Evolutionary conservation across 2,329 filamentous ascomycete species (phyloP).

Genomic region (Penicillium sp.): DNA sequence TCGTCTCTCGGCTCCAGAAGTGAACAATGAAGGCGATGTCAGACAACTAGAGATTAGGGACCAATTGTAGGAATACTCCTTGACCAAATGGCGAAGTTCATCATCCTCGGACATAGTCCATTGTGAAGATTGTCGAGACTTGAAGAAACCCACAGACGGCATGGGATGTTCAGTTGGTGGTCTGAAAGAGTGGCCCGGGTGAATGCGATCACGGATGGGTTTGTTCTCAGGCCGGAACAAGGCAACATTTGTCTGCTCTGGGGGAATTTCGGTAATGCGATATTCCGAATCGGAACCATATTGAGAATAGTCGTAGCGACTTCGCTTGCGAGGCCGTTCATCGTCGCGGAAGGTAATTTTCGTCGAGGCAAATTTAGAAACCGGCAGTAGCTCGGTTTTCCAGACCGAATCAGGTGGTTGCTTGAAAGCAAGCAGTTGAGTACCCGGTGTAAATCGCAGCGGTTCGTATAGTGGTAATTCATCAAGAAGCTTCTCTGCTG

Average conservation of each 20-base stretch:
- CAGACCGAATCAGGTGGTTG: conserved; percentile 69
- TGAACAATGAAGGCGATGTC: conserved; percentile 70
- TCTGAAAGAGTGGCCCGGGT: conserved; percentile 88
- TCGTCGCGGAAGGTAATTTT: conserved; percentile 70
- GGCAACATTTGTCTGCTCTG: conserved; percentile 75
- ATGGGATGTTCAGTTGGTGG: conserved; percentile 89
- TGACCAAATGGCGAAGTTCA: conserved; percentile 78
- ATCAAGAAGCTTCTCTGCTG: conserved; percentile 72
- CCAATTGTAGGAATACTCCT: conserved; percentile 97
- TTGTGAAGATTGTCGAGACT: conserved; percentile 80
- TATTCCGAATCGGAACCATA: conserved; percentile 67
- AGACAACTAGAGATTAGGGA: conserved; percentile 85
- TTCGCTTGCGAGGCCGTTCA: conserved; percentile 70
- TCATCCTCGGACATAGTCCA: conserved; percentile 92
- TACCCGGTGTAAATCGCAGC: conserved; percentile 55
- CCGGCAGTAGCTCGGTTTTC: conserved; percentile 74
- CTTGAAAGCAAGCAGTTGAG: conserved; percentile 59
- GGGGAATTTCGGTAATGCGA: conserved; percentile 54
- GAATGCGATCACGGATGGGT: conserved; percentile 81
- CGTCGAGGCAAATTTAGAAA: conserved; percentile 84
- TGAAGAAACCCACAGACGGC: conserved; percentile 88
- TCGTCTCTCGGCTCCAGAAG: conserved; percentile 82
- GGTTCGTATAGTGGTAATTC: conserved; percentile 80
- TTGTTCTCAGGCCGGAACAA: conserved; percentile 90
- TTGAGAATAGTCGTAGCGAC: conserved; percentile 77